These are phyloP conservation scores for Dictyostelium brefeldianum DNA, from an alignment of 78 protist genomes.

Conservation along the genomic window DNA sequence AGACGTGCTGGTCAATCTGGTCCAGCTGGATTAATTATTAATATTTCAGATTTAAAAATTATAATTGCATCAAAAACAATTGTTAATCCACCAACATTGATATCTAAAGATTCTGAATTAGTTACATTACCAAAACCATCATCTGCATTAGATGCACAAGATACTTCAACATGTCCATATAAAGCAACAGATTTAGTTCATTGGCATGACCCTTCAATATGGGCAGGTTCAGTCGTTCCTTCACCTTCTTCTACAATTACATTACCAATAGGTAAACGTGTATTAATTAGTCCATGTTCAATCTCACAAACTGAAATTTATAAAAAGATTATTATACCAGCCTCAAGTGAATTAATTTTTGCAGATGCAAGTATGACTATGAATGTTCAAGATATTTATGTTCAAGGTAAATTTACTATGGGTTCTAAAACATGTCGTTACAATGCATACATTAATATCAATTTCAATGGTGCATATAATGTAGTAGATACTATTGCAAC, in stretches of 20 bases:
- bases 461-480: conserved; percentile 50
- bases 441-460: conserved; percentile 20
- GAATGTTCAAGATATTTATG: conserved; percentile 43
- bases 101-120: conserved; percentile 33
- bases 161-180: conserved; percentile 52
- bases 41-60: neutral
- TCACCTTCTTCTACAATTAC: conserved; percentile 29
- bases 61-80: neutral
- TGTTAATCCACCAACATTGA: neutral
- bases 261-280: conserved; percentile 39
- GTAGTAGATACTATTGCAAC: conserved; percentile 11
- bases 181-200: conserved; percentile 12
- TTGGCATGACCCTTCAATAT: conserved; percentile 77
- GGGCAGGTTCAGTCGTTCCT: conserved; percentile 19
- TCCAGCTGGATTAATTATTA: neutral
- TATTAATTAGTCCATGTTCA: conserved; percentile 56
- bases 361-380: conserved; percentile 44
- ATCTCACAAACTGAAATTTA: conserved; percentile 29
- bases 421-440: conserved; percentile 68
- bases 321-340: conserved; percentile 42
- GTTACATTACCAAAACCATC: conserved; percentile 24
- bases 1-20: neutral
- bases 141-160: neutral
- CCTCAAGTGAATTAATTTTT: conserved; percentile 31
- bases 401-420: conserved; percentile 58